A percentile compares a stretch with the other conserved stretches of the same genome.
These are phyloP conservation scores for Globisporangium sylvaticum DNA, from an alignment of 352 stramenopile species.

Conservation along the genomic window DNA sequence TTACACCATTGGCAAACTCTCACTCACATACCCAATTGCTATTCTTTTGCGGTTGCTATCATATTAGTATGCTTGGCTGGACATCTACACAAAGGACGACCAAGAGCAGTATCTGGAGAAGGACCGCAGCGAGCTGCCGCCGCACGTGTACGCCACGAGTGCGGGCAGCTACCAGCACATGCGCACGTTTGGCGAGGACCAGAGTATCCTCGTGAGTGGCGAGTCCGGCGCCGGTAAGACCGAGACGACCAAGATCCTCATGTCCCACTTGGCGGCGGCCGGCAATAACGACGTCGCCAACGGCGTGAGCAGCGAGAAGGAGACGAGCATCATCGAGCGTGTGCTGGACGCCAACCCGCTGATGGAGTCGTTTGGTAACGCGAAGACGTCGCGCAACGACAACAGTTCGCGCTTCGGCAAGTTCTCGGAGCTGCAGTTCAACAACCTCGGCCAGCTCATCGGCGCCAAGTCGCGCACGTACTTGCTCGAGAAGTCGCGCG, in stretches of 20 bases:
- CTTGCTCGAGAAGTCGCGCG: conserved; percentile 85
- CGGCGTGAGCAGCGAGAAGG: conserved; percentile 16
- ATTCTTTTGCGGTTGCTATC: neutral
- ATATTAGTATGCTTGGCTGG: conserved; percentile 87
- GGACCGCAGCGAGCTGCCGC: conserved; percentile 64
- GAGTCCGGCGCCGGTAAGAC: conserved; percentile 91
- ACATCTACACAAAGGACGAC: conserved; percentile 83
- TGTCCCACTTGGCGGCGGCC: conserved; percentile 89
- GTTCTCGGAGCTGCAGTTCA: conserved; percentile 95
- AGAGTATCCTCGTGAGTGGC: conserved; percentile 85
- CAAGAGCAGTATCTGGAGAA: conserved; percentile 78
- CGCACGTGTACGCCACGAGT: conserved; percentile 82
- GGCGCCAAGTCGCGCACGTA: conserved; percentile 82
- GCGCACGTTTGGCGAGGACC: conserved; percentile 74
- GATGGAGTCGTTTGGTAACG: conserved; percentile 95
- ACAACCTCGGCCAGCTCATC: conserved; percentile 78
- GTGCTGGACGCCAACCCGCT: conserved; percentile 84
- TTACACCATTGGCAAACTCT: conserved; percentile 3
- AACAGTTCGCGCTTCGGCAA: conserved; percentile 96
- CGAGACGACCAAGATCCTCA: conserved; percentile 94
- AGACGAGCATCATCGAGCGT: conserved; percentile 76
- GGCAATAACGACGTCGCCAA: conserved; percentile 32
- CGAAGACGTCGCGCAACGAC: conserved; percentile 95
- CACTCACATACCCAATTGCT: neutral
- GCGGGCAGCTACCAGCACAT: conserved; percentile 80